A percentile compares a stretch with the other conserved stretches of the same genome.
These are phyloP conservation scores for Toxoplasma gondii DNA, from an alignment of 169 alveolate species.

Conservation along the genomic window DNA sequence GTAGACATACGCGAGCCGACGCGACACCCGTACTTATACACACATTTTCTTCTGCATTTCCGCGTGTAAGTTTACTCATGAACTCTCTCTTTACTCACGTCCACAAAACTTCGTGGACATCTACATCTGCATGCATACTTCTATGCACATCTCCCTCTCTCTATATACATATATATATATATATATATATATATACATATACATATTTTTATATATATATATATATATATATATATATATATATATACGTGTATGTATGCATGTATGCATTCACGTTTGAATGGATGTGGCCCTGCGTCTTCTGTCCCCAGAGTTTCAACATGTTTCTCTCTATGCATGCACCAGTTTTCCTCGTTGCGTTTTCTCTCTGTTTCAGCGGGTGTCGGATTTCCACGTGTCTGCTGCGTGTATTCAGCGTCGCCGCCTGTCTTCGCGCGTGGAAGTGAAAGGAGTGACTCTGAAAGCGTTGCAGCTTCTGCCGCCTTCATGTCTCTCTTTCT, in stretches of 20 bases:
- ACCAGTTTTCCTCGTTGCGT: background rate
- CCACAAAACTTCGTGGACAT: too few relatives aligned
- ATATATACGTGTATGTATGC: background rate
- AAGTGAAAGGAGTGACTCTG: background rate
- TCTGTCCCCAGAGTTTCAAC: too few relatives aligned
- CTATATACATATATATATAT: background rate
- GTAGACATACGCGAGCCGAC: too few relatives aligned
- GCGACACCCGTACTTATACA: too few relatives aligned
- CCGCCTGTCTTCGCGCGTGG: slow-evolving; percentile 24
- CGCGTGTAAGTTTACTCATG: too few relatives aligned
- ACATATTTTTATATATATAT: background rate
- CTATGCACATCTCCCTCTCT: background rate
- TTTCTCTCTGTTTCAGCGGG: background rate
- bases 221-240: background rate
- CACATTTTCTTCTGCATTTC: too few relatives aligned
- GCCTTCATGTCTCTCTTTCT: background rate
- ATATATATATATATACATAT: background rate
- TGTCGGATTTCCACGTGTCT: background rate
- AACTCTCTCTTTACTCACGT: too few relatives aligned
- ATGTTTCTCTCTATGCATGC: background rate
- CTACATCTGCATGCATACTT: background rate
- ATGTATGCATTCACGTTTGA: background rate
- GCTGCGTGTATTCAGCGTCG: slow-evolving; percentile 1
- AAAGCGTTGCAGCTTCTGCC: slow-evolving; percentile 6
- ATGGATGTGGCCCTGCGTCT: background rate